These are phyloP conservation scores for Parasitella parasitica DNA, from an alignment of 371 early-diverging fungal species.

Conservation along the genomic window DNA sequence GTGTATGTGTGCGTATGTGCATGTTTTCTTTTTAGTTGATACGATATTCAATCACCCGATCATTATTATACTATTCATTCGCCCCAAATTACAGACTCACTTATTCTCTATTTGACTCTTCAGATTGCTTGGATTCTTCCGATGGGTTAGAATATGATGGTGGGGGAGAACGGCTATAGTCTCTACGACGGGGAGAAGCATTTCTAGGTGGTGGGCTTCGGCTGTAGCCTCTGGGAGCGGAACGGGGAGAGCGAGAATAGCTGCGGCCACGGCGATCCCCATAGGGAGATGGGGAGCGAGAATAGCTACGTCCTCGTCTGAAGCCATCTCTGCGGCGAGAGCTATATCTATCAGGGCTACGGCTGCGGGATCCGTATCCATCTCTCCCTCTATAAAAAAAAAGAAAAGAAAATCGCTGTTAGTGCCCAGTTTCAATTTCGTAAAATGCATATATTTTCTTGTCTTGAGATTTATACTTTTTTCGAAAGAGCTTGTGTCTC, in stretches of 20 bases:
- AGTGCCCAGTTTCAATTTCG: neutral
- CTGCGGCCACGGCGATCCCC: slow-evolving; percentile 3
- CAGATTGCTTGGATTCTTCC: neutral
- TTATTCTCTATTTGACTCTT: neutral
- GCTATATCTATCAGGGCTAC: slow-evolving; percentile 4
- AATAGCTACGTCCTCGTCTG: slow-evolving; percentile 10
- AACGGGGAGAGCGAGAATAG: slow-evolving; percentile 3
- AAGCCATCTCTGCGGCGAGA: slow-evolving; percentile 2
- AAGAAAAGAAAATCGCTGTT: neutral
- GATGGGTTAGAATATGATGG: neutral
- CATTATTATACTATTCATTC: neutral
- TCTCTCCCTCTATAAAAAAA: neutral
- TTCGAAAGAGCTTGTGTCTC: neutral
- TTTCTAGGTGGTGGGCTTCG: neutral
- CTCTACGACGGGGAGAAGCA: neutral
- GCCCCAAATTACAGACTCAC: neutral
- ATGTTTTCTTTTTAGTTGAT: neutral
- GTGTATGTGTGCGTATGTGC: no score
- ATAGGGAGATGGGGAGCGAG: slow-evolving; percentile 13
- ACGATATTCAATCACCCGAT: neutral
- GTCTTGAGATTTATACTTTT: neutral
- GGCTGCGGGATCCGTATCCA: neutral
- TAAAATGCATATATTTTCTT: neutral
- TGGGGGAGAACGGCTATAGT: neutral
- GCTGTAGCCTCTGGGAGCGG: neutral